A percentile compares a stretch with the other conserved stretches of the same genome.
Evolutionary conservation across 495 filamentous ascomycete species (phyloP).

Genomic region (Xylaria venustula): DNA sequence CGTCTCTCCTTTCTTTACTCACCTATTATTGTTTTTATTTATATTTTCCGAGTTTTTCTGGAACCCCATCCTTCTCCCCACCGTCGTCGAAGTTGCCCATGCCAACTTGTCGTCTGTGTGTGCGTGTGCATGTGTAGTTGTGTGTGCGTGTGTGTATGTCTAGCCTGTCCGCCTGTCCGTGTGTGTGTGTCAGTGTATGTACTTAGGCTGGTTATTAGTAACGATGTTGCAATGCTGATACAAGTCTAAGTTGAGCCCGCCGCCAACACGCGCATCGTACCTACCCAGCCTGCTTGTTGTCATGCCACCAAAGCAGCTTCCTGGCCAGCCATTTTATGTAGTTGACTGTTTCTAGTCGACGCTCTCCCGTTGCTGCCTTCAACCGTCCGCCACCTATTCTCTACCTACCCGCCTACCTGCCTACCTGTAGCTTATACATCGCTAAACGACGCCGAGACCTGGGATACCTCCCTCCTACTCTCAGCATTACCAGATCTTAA

Average conservation of each 20-base stretch:
- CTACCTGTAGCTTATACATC: not conserved
- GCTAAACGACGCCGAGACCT: too few species aligned
- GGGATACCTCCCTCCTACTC: too few species aligned
- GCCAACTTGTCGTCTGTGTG: not conserved
- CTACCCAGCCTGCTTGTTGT: not conserved
- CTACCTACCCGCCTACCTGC: not conserved
- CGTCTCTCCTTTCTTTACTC: not conserved
- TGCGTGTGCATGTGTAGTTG: not conserved
- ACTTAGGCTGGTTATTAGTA: slow-evolving; percentile 4
- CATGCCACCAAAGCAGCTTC: slow-evolving; percentile 11
- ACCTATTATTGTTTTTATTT: not conserved
- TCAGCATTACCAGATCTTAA: too few species aligned
- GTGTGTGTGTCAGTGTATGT: not conserved
- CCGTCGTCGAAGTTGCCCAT: not conserved
- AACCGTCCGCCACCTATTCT: not conserved
- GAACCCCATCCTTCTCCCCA: not conserved
- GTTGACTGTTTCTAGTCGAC: too few species aligned
- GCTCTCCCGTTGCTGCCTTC: too few species aligned
- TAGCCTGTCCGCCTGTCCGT: not conserved
- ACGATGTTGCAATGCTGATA: slow-evolving; percentile 14
- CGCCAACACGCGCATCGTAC: slow-evolving; percentile 5
- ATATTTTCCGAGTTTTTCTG: not conserved
- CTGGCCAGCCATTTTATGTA: not conserved
- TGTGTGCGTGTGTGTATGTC: not conserved
- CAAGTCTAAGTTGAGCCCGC: not conserved